Percentiles rank a stretch among this genome's conserved stretches.
These are phyloP conservation scores for Fusarium nodosum DNA, from an alignment of 2,329 filamentous ascomycete species.

Conservation along the genomic window DNA sequence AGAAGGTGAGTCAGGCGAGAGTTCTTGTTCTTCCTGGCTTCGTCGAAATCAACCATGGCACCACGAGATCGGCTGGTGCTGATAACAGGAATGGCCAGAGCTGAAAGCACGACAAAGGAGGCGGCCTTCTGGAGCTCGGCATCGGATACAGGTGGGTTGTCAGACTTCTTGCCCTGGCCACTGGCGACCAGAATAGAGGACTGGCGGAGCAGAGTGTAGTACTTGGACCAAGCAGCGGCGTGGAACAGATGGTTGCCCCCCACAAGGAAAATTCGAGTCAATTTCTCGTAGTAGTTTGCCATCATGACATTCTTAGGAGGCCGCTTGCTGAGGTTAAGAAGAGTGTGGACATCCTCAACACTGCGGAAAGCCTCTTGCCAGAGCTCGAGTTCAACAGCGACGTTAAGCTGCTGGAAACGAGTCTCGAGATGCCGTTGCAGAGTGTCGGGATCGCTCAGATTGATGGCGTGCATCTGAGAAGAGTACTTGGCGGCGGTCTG, in stretches of 20 bases:
- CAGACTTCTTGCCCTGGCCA: conserved; percentile 91
- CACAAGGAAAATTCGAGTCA: conserved; percentile 97
- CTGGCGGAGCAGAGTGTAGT: conserved; percentile 95
- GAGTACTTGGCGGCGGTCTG: conserved; percentile 99
- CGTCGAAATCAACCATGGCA: conserved; percentile 95
- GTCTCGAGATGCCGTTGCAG: conserved; percentile 97
- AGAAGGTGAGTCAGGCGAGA: conserved; percentile 95
- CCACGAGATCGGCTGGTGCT: conserved; percentile 97
- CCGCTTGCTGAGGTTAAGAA: conserved; percentile 97
- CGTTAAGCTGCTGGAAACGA: conserved; percentile 97
- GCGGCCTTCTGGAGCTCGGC: conserved; percentile 93
- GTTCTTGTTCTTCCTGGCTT: conserved; percentile 99
- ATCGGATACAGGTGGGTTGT: conserved; percentile 91
- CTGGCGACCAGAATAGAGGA: conserved; percentile 85
- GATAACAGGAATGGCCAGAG: conserved; percentile 98
- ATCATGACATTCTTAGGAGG: conserved; percentile 99
- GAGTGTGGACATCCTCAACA: conserved; percentile 98
- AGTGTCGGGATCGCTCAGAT: conserved; percentile 96
- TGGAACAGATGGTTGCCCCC: conserved; percentile 99
- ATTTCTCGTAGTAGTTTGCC: conserved; percentile 99
- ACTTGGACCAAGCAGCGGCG: conserved; percentile 95
- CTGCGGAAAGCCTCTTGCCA: conserved; percentile 99
- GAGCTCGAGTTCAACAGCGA: conserved; percentile 95
- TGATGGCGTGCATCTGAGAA: conserved; percentile 99
- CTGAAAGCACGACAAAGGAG: conserved; percentile 94